A percentile compares a stretch with the other conserved stretches of the same genome.
Evolutionary conservation across 2,329 filamentous ascomycete genomes (phyloP).

Genomic region (Furcasterigmium sp.): DNA sequence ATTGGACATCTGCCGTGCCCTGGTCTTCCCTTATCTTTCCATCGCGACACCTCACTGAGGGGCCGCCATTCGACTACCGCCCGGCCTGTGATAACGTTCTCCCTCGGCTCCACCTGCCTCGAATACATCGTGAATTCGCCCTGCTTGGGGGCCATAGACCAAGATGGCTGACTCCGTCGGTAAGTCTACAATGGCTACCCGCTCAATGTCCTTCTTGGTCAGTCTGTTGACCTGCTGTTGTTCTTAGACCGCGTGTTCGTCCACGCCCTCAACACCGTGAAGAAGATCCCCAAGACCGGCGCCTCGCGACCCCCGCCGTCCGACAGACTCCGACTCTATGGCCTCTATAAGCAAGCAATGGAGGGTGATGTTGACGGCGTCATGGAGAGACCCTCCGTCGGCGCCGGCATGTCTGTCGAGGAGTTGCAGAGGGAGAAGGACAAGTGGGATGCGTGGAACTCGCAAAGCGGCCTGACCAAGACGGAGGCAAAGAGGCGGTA

Average conservation of each 20-base stretch:
- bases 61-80: no score
- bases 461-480: slow-evolving; percentile 73
- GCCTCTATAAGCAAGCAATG: slow-evolving; percentile 98
- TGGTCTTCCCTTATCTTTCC: neutral
- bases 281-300: slow-evolving; percentile 92
- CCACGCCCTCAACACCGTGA: slow-evolving; percentile 97
- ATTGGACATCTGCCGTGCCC: neutral
- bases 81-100: neutral
- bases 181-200: slow-evolving; percentile 14
- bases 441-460: slow-evolving; percentile 94
- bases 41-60: neutral
- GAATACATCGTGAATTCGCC: neutral
- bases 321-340: slow-evolving; percentile 89
- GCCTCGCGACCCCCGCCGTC: slow-evolving; percentile 79
- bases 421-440: slow-evolving; percentile 55
- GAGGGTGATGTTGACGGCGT: slow-evolving; percentile 94
- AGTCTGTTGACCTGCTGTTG: neutral
- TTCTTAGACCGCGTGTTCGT: slow-evolving; percentile 89
- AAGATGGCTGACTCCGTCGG: slow-evolving; percentile 34
- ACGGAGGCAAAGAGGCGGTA: slow-evolving; percentile 94
- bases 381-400: slow-evolving; percentile 70
- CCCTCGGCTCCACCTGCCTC: neutral
- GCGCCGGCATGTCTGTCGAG: slow-evolving; percentile 40
- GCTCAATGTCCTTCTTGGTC: neutral
- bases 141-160: slow-evolving; percentile 1